Evolutionary conservation across 768 basidiomycete species (phyloP), one percentile per base, ranked within the genome.

Genomic region (Hericium coralloides): DNA sequence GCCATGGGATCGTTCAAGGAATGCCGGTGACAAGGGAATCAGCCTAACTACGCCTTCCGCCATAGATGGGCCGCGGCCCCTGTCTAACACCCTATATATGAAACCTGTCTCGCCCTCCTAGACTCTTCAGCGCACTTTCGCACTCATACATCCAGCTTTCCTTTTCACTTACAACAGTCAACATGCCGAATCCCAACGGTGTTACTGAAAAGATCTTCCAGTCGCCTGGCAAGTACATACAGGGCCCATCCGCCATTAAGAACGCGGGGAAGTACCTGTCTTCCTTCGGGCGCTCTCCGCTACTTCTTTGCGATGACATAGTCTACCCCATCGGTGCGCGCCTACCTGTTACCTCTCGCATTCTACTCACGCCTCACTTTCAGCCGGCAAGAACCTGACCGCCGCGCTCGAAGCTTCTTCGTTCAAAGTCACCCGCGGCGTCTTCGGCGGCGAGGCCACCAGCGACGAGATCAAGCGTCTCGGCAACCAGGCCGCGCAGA

Each of bases 211-310:
- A 64, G 25, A 56, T 67, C 57, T 69, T 69, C 60, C 68, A 69
- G 59, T 69, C 68, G 5, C 68, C 68, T 2, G 67, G 65, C 25
- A 69, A 69, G 60, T 69, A 69, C 63, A 69, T 69, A 36, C 68
- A 69, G 56, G 68, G 68, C 12, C 68, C 68, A 1, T 62, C 65
- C 47, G 68, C 68, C 39, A 66, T 69, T 57, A 65, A 67, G 25
- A 67, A 69, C 45, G 68, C 67, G 1, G 62, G 65, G 1, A 62
- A 65, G 45, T 69, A 69, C 53, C 63, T 69, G 25, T 58, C 59
- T 4, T 38, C 58, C 5, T 56, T 67, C 41, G 68, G 68, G 14
- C 63, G 61, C 3, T 48, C 63, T 0, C 68, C 68, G 0, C 59
- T 69, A 2, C 54, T 69, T 20, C 55, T 66, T 12, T 62, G 58